phyloP scores from a whole-genome alignment of 2,329 filamentous ascomycete species.

The Cordyceps sp. region DNA sequence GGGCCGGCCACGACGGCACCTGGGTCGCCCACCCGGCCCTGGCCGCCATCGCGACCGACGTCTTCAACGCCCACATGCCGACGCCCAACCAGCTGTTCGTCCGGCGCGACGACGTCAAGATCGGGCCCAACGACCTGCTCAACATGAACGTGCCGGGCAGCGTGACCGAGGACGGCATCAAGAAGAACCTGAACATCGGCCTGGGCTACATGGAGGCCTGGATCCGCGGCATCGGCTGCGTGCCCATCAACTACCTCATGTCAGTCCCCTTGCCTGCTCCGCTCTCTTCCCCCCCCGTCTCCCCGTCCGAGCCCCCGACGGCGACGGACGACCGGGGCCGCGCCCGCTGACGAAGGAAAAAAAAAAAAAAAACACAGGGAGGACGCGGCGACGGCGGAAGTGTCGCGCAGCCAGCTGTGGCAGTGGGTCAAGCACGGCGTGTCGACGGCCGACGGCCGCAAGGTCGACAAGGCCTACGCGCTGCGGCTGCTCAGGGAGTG shows the following conservation, averaged over 20 bases:
- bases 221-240: slow-evolving; percentile 86
- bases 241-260: slow-evolving; percentile 97
- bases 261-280: slow-evolving; percentile 13
- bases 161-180: slow-evolving; percentile 86
- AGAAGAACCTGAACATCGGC: slow-evolving; percentile 94
- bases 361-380: slow-evolving; percentile 35
- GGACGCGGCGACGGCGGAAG: slow-evolving; percentile 92
- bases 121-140: slow-evolving; percentile 76
- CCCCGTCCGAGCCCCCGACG: too few relatives aligned
- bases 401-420: slow-evolving; percentile 88
- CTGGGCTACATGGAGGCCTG: slow-evolving; percentile 98
- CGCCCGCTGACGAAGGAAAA: too few relatives aligned
- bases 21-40: slow-evolving; percentile 97
- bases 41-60: slow-evolving; percentile 69
- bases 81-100: slow-evolving; percentile 92
- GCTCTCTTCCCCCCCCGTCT: too few relatives aligned
- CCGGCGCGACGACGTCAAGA: slow-evolving; percentile 74
- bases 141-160: slow-evolving; percentile 96
- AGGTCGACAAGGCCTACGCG: slow-evolving; percentile 82
- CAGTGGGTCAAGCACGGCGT: slow-evolving; percentile 72
- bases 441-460: slow-evolving; percentile 73
- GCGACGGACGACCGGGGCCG: too few relatives aligned
- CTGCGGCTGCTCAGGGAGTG: slow-evolving; percentile 77
- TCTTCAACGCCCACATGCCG: slow-evolving; percentile 98
- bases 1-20: slow-evolving; percentile 86